phyloP scores from a whole-genome alignment of 768 basidiomycete genomes.

The Udeniomyces megalosporus region DNA sequence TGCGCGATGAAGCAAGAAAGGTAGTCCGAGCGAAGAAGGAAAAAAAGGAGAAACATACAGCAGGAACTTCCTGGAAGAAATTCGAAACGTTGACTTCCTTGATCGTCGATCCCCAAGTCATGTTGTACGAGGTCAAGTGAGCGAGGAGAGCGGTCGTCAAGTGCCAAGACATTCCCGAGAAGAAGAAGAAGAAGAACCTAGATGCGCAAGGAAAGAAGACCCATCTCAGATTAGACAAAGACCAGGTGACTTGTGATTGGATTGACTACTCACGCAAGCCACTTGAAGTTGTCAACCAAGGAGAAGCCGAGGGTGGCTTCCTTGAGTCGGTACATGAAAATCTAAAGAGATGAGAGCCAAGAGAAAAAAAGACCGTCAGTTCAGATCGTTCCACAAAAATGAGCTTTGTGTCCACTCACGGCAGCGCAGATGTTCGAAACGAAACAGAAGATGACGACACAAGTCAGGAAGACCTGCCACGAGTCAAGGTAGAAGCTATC shows the following conservation, averaged over 20 bases:
- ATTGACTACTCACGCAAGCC: neutral
- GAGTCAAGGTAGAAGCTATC: conserved; percentile 28
- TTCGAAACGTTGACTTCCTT: conserved; percentile 14
- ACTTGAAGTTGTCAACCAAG: conserved; percentile 17
- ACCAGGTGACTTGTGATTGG: too few species aligned
- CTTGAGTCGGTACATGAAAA: conserved; percentile 29
- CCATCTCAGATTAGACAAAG: too few species aligned
- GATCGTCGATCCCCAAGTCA: conserved; percentile 1
- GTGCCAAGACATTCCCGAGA: conserved; percentile 11
- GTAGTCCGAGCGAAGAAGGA: too few species aligned
- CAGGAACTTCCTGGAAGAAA: conserved; percentile 16
- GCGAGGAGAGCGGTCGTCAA: conserved; percentile 20
- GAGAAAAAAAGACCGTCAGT: neutral
- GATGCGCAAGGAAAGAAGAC: too few species aligned
- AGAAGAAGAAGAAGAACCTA: conserved; percentile 12
- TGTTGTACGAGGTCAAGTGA: conserved; percentile 23
- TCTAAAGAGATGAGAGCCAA: neutral
- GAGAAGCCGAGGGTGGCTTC: conserved; percentile 26
- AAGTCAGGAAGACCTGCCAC: conserved; percentile 27
- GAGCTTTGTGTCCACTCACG: neutral
- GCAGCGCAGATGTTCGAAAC: conserved; percentile 27
- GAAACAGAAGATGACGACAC: conserved; percentile 27
- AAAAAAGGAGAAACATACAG: neutral
- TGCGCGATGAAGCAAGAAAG: too few species aligned
- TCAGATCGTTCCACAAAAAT: neutral